These are phyloP conservation scores for Sporothrix brasiliensis DNA, from an alignment of 2,329 filamentous ascomycete genomes.

Conservation along the genomic window DNA sequence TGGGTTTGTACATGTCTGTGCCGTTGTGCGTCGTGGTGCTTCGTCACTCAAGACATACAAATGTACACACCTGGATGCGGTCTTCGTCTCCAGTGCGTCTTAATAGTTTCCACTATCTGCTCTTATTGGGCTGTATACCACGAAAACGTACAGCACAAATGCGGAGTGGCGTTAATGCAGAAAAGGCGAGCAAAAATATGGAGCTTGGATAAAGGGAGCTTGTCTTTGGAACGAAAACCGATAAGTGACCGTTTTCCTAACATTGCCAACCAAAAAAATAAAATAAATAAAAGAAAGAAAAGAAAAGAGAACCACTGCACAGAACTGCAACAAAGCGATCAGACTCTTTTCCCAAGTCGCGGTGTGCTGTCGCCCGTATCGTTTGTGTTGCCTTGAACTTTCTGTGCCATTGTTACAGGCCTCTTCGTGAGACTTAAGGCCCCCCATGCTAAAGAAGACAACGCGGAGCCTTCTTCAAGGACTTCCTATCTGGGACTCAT, in stretches of 20 bases:
- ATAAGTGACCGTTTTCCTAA: background rate
- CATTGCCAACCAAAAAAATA: background rate
- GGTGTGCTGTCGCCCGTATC: background rate
- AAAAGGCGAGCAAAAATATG: background rate
- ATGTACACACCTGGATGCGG: background rate
- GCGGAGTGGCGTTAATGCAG: background rate
- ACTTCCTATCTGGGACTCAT: constrained; percentile 27
- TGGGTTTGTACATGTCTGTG: constrained; percentile 17
- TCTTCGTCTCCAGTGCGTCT: background rate
- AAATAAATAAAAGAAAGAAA: too few species aligned
- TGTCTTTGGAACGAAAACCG: too few species aligned
- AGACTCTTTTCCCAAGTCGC: background rate
- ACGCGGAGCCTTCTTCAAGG: background rate
- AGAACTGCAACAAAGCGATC: background rate
- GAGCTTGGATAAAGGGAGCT: background rate
- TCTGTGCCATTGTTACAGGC: too few species aligned
- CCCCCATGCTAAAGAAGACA: background rate
- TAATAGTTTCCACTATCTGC: background rate
- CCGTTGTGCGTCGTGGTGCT: background rate
- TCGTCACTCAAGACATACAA: background rate
- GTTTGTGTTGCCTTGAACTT: background rate
- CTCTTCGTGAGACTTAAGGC: background rate
- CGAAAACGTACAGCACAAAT: background rate
- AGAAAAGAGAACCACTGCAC: too few species aligned
- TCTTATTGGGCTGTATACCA: background rate